Evolutionary conservation across 352 stramenopile genomes (phyloP).

Genomic region (Hyaloperonospora brassicae): DNA sequence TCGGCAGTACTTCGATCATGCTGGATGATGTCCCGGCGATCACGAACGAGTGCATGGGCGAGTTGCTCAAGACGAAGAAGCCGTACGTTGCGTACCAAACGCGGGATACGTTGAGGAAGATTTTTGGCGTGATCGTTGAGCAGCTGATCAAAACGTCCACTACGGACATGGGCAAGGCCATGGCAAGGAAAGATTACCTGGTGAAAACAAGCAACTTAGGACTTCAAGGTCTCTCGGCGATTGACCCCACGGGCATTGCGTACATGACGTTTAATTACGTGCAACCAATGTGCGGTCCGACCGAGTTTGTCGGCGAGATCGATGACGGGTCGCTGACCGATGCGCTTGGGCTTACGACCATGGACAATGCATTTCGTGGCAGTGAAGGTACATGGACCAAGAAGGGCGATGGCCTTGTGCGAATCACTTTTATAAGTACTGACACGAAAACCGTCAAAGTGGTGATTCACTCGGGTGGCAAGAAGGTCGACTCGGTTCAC

Average conservation of each 20-base stretch:
- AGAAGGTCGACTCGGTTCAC: conserved; percentile 27
- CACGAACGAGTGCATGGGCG: conserved; percentile 37
- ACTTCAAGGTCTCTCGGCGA: conserved; percentile 10
- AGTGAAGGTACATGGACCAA: conserved; percentile 40
- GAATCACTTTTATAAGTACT: conserved; percentile 38
- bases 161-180: conserved; percentile 33
- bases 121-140: conserved; percentile 47
- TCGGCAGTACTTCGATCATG: conserved; percentile 38
- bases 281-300: conserved; percentile 52
- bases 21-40: conserved; percentile 37
- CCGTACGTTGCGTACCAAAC: conserved; percentile 30
- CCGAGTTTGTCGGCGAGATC: conserved; percentile 45
- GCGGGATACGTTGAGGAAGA: conserved; percentile 46
- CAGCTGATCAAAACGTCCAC: conserved; percentile 36
- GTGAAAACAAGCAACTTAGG: conserved; percentile 31
- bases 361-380: conserved; percentile 36
- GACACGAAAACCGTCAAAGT: conserved; percentile 41
- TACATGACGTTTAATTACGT: conserved; percentile 42
- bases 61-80: conserved; percentile 27
- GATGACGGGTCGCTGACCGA: conserved; percentile 35
- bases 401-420: conserved; percentile 29
- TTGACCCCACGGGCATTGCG: conserved; percentile 46
- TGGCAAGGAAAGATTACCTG: conserved; percentile 30
- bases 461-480: conserved; percentile 35
- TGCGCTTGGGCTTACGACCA: conserved; percentile 34